Conservation (phyloP, 768 basidiomycete genomes). For the Mycena haematopus region DNA sequence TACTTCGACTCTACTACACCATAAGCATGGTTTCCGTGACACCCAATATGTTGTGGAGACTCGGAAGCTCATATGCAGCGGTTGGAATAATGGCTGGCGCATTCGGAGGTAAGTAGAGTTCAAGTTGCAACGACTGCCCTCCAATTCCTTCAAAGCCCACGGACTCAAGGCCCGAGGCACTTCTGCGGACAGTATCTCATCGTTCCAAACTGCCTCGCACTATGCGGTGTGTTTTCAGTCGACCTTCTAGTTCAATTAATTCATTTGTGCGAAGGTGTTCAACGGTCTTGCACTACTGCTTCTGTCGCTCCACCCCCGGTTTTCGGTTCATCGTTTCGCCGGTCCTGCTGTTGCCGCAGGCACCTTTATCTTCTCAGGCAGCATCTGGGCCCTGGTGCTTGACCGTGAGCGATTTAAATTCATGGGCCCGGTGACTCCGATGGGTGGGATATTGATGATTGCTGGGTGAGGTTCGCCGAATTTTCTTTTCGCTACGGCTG, state of each 20-base stretch:
- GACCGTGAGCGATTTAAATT: conserved; percentile 55
- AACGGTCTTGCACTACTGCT: conserved; percentile 73
- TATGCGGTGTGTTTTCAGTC: conserved; percentile 56
- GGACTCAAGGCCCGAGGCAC: conserved; percentile 57
- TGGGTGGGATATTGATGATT: conserved; percentile 70
- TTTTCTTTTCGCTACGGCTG: conserved; percentile 6
- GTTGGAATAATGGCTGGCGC: conserved; percentile 68
- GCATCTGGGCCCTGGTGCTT: conserved; percentile 62
- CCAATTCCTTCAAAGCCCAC: conserved; percentile 48
- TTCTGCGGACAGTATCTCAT: conserved; percentile 57
- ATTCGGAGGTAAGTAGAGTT: conserved; percentile 55
- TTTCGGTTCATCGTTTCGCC: conserved; percentile 65
- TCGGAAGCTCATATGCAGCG: conserved; percentile 35
- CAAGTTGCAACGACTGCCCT: background rate
- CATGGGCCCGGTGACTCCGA: conserved; percentile 70
- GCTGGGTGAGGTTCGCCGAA: conserved; percentile 58
- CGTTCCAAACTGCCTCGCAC: conserved; percentile 67
- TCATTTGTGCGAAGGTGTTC: conserved; percentile 51
- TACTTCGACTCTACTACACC: background rate
- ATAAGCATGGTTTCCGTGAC: background rate
- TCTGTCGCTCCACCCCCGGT: conserved; percentile 67
- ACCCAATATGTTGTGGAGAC: conserved; percentile 10
- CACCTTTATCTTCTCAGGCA: conserved; percentile 64
- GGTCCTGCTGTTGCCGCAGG: conserved; percentile 71
- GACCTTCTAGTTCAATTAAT: conserved; percentile 1